These are phyloP conservation scores for Colletotrichum gloeosporioides DNA, from an alignment of 2,329 filamentous ascomycete genomes.

Conservation along the genomic window DNA sequence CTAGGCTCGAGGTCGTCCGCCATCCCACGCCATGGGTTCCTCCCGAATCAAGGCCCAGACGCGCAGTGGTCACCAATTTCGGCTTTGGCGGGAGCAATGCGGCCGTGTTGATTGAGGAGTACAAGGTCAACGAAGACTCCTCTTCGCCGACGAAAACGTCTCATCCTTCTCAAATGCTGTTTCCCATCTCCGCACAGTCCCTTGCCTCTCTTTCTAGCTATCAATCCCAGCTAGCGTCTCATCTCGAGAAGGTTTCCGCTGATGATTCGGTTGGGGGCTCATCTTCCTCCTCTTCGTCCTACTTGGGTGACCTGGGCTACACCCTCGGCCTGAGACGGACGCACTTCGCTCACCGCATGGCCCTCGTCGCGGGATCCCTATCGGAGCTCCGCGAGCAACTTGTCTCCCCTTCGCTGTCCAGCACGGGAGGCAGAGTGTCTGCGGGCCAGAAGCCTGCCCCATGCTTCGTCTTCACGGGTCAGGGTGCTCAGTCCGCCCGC, in stretches of 20 bases:
- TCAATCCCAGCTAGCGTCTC: not conserved
- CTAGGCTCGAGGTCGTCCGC: not conserved
- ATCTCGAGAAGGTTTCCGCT: not conserved
- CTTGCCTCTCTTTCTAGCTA: not conserved
- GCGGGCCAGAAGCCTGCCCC: not conserved
- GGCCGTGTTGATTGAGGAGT: not conserved
- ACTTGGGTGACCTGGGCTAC: not conserved
- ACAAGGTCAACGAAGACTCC: rapidly evolving
- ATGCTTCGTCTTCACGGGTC: not conserved
- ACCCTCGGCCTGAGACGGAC: not conserved
- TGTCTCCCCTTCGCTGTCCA: not conserved
- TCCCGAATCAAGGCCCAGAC: not conserved
- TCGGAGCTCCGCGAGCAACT: not conserved
- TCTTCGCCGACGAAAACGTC: not conserved
- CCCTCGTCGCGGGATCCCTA: not conserved
- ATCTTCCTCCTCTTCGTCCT: not conserved
- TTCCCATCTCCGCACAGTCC: not conserved
- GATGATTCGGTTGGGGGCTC: not conserved
- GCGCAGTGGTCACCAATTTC: not conserved
- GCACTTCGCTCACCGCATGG: not conserved
- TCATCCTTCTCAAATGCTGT: not conserved
- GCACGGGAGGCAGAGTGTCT: not conserved
- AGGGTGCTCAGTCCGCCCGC: not conserved
- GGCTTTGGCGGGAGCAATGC: not conserved
- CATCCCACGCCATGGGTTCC: not conserved